Evolutionary conservation across 306 rosid genomes (phyloP), one percentile per base, ranked within the genome.

Genomic region (Argentina anserina): DNA sequence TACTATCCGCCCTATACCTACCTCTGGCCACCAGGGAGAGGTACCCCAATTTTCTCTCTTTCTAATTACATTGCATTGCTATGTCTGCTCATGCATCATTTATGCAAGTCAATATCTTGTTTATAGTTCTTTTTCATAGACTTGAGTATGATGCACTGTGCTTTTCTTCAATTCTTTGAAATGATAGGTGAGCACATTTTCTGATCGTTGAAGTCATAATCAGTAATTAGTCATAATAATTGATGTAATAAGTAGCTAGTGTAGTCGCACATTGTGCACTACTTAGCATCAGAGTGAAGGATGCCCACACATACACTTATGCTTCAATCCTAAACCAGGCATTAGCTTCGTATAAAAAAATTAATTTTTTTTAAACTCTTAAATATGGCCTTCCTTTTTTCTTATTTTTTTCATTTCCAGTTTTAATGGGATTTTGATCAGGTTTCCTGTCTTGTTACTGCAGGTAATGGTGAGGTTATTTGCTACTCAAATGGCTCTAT

Each of bases 1-100:
- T n/a, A 93, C 97, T 13, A 89, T 93, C 31, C 85, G 89, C 46
- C 97, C 98, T 67, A 1, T 87, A 5, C 85, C 90, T 23, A 87
- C 89, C 70, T 93, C 98, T 40, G 78, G 78, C 65, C 79, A 87
- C 71, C 81, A 72, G 46, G 67, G 78, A 76, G 82, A 87, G 96
- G 97, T 86, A 58, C 69, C 69, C 67, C 52, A 59, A 11, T 52
- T 81, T 20, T 14, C 65, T 26, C 47, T 61, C 14, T 15, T 18
- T 46, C 53, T 8, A 29, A 60, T 18, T 11, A 8, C 17, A 49
- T 15, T 7, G 45, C 40, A 28, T 41, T 36, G 9, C 23, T 17
- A 34, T 36, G 11, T 29, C 36, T 59, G 10, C 15, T 34, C 39
- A 47, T 70, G 15, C 42, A 39, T 45, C 12, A 21, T 8, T 18